A percentile compares a stretch with the other conserved stretches of the same genome.
Evolutionary conservation across 2,329 filamentous ascomycete genomes (phyloP).

Genomic region (Lasiodiplodia sp.): DNA sequence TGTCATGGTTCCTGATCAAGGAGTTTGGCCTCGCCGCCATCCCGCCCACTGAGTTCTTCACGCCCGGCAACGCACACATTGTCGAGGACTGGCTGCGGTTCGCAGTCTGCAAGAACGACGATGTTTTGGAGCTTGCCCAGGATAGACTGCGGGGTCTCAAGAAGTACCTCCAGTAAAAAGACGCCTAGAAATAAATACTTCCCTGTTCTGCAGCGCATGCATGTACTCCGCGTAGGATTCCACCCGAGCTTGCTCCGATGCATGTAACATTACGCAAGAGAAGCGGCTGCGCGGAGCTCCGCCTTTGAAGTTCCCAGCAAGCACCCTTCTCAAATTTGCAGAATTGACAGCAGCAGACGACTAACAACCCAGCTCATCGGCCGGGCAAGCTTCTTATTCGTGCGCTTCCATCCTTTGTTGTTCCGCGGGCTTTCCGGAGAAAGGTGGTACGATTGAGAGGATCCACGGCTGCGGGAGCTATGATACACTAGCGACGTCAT

Average conservation of each 20-base stretch:
- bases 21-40: constrained; percentile 96
- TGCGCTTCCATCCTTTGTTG: not conserved
- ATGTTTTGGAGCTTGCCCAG: constrained; percentile 66
- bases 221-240: not conserved
- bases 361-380: not conserved
- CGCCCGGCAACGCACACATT: constrained; percentile 79
- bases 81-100: constrained; percentile 95
- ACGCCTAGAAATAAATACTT: constrained; percentile 47
- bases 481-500: constrained; percentile 28
- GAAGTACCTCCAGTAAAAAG: constrained; percentile 26
- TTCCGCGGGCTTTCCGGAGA: not conserved
- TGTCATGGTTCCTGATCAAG: constrained; percentile 96
- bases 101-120: constrained; percentile 94
- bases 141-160: constrained; percentile 57
- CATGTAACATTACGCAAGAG: not conserved
- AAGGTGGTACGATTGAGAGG: not conserved
- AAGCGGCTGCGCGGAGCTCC: not conserved
- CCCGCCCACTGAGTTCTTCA: constrained; percentile 97
- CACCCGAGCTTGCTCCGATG: constrained; percentile 18
- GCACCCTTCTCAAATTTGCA: not conserved
- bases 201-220: constrained; percentile 48
- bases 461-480: constrained; percentile 24
- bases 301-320: not conserved
- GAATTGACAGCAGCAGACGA: not conserved
- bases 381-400: not conserved